Percentiles rank a stretch among this genome's conserved stretches.
Evolutionary conservation across 1,139 yeast genomes (phyloP).

Genomic region (Candida sp.): DNA sequence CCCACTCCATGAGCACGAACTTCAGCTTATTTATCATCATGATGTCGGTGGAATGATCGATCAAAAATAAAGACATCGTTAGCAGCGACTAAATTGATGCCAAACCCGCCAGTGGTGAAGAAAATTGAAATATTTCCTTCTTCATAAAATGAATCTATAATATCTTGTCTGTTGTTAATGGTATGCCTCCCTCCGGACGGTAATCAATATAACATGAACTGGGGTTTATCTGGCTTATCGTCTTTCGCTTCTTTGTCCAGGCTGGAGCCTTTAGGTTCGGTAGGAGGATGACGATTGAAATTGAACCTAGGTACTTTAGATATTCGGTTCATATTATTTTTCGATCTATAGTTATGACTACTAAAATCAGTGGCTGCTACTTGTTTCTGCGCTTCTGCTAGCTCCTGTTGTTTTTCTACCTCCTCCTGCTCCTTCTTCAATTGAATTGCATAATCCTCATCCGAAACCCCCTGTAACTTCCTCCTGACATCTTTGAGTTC

Average conservation of each 20-base stretch:
- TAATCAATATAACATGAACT: slow-evolving; percentile 1
- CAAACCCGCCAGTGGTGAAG: slow-evolving; percentile 96
- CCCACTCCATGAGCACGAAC: slow-evolving; percentile 99
- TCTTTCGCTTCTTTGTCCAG: slow-evolving; percentile 1
- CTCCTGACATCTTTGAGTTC: slow-evolving; percentile 37
- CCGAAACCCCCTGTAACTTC: slow-evolving; percentile 31
- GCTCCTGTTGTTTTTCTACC: slow-evolving; percentile 6
- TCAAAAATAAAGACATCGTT: slow-evolving; percentile 89
- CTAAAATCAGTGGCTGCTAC: slow-evolving; percentile 15
- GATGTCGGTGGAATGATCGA: slow-evolving; percentile 96
- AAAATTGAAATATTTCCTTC: slow-evolving; percentile 83
- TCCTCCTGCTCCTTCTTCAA: slow-evolving; percentile 19
- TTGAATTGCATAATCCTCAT: slow-evolving; percentile 32
- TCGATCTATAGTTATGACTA: slow-evolving; percentile 24
- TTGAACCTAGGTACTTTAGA: slow-evolving; percentile 32
- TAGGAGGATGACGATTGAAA: slow-evolving; percentile 9
- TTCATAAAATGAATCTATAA: slow-evolving; percentile 85
- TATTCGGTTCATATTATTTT: slow-evolving; percentile 15
- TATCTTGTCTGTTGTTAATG: slow-evolving; percentile 91
- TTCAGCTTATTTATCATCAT: slow-evolving; percentile 97
- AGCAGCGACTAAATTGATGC: slow-evolving; percentile 94
- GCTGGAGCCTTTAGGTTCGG: not conserved
- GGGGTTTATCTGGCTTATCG: not conserved
- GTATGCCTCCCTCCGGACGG: too few species aligned
- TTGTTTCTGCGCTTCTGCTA: slow-evolving; percentile 8